Evolutionary conservation across 768 basidiomycete genomes (phyloP).

Genomic region (Tulasnella sp.): DNA sequence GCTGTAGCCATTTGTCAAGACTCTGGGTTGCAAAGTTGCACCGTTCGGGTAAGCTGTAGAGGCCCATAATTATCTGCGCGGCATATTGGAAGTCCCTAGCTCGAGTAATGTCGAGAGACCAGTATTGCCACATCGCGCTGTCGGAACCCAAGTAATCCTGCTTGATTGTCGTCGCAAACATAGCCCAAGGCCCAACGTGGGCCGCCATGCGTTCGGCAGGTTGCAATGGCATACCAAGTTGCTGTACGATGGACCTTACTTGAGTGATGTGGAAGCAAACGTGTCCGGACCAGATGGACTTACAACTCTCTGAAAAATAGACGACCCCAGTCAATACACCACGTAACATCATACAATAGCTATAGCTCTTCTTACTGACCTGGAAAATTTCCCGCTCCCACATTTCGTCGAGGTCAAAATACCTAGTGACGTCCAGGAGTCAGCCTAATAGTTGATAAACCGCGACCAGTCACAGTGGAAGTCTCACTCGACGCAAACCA

Average conservation of each 20-base stretch:
- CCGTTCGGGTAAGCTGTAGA: conserved; percentile 49
- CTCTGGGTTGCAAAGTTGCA: conserved; percentile 40
- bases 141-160: conserved; percentile 48
- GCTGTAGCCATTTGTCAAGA: conserved; percentile 58
- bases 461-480: background rate
- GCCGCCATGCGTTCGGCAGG: conserved; percentile 69
- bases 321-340: conserved; percentile 49
- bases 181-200: conserved; percentile 58
- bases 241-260: background rate
- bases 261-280: conserved; percentile 35
- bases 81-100: conserved; percentile 64
- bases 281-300: conserved; percentile 37
- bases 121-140: background rate
- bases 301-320: conserved; percentile 16
- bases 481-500: conserved; percentile 71
- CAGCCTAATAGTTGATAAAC: background rate
- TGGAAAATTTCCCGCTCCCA: conserved; percentile 75
- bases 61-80: conserved; percentile 56
- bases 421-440: conserved; percentile 41
- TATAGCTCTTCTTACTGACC: conserved; percentile 47
- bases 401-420: conserved; percentile 57
- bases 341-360: background rate
- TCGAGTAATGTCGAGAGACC: conserved; percentile 53
- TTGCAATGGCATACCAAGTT: conserved; percentile 29
- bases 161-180: conserved; percentile 63